Evolutionary conservation across 2,329 filamentous ascomycete genomes (phyloP), one percentile per base, ranked within the genome.

Genomic region (Sordariomycetes sp.): DNA sequence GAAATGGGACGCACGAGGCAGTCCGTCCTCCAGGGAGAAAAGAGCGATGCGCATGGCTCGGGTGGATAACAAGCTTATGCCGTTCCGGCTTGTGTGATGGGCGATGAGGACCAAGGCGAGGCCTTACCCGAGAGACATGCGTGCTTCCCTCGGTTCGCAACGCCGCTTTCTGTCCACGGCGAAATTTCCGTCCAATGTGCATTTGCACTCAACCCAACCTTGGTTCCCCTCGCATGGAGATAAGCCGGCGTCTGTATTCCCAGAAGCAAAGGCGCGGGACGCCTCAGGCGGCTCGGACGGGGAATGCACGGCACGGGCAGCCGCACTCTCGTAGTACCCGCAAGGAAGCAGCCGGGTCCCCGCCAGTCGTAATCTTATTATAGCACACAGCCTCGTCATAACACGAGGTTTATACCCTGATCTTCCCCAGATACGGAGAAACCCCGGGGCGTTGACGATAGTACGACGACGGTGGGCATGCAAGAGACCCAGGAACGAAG

Each of bases 401-500:
- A 17, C 15, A 17, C 39, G n/a, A 45, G 39, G n/a, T 17, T 45
- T 45, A 45, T 17, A 45, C 39, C 39, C 5, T 17, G 39, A 15
- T 10, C 24, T 22, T 22, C 20, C n/a, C n/a, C 17, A 50, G 53
- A 17, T 20, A 12, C 22, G 36, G 32, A 5, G 45, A 48, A 55
- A 48, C 32, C 36, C 20, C 28, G 25, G 25, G 24, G 42, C 24
- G 24, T 35, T 17, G 54, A 24, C 13, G 39, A 36, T 22, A 3
- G 42, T 8, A n/a, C 17, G 28, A 7, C 7, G 48, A 24, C 10
- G 42, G 55, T 56, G 20, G 55, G 24, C 10, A 45, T 52, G 55
- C 55, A 52, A 56, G 55, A 8, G 55, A 48, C 55, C 48, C 52
- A 48, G 55, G 45, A 48, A 56, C 32, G 55, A 56, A 48, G 25